Evolutionary conservation across 129 eudicot genomes (phyloP).

Genomic region (Tagetes patula): DNA sequence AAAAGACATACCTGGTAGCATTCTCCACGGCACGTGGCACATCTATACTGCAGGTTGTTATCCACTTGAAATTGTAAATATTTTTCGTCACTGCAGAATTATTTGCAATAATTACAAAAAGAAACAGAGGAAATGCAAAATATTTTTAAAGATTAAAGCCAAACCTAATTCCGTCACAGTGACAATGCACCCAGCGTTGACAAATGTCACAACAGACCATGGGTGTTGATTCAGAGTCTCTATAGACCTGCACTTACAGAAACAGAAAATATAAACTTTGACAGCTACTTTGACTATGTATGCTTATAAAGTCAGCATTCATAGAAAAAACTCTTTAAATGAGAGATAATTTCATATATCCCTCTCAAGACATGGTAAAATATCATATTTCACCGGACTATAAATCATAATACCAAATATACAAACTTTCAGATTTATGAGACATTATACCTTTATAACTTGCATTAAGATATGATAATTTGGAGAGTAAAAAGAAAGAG

Average conservation of each 20-base stretch:
- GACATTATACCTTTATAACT: neutral
- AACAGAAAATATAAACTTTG: conserved; percentile 9
- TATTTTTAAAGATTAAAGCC: neutral
- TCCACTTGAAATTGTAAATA: conserved; percentile 83
- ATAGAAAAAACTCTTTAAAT: neutral
- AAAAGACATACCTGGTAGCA: conserved; percentile 59
- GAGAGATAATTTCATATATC: neutral
- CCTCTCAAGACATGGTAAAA: neutral
- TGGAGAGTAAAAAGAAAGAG: neutral
- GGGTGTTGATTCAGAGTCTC: conserved; percentile 97
- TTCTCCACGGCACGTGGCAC: conserved; percentile 94
- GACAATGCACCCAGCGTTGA: conserved; percentile 94
- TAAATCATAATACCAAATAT: neutral
- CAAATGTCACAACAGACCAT: conserved; percentile 96
- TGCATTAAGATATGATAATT: neutral
- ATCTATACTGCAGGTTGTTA: conserved; percentile 76
- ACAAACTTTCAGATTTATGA: neutral
- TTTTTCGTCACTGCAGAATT: conserved; percentile 71
- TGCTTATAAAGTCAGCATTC: conserved; percentile 11
- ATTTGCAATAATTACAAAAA: conserved; percentile 9
- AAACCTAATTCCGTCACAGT: conserved; percentile 89
- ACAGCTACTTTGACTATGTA: neutral
- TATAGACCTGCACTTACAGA: conserved; percentile 62
- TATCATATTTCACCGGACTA: neutral
- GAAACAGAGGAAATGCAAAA: neutral